phyloP scores from a whole-genome alignment of 2,329 filamentous ascomycete species.

The Scedosporium minutisporum region DNA sequence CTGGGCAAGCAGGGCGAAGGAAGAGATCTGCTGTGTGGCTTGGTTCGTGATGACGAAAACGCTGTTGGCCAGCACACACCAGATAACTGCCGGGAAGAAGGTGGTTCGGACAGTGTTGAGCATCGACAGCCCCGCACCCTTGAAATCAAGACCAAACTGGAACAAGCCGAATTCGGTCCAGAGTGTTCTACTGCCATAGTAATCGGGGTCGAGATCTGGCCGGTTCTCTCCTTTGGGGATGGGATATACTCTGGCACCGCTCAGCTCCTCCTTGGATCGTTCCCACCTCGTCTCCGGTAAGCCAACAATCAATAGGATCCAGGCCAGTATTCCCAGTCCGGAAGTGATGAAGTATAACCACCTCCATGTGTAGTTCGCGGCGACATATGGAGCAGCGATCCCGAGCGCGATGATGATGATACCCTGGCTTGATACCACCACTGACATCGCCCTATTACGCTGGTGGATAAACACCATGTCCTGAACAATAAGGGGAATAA shows the following conservation, averaged over 20 bases:
- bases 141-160: conserved; percentile 17
- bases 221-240: conserved; percentile 16
- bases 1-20: conserved; percentile 14
- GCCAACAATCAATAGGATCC: conserved; percentile 21
- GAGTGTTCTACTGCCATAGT: conserved; percentile 16
- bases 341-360: conserved; percentile 25
- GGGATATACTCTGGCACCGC: conserved; percentile 16
- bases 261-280: conserved; percentile 19
- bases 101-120: conserved; percentile 21
- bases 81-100: conserved; percentile 23
- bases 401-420: conserved; percentile 20
- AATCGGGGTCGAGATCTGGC: conserved; percentile 17
- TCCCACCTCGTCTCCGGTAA: conserved; percentile 25
- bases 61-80: conserved; percentile 20
- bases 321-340: conserved; percentile 19
- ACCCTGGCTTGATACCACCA: conserved; percentile 20
- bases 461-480: conserved; percentile 29
- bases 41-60: conserved; percentile 20
- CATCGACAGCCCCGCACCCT: conserved; percentile 14
- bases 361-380: conserved; percentile 21
- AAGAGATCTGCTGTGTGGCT: conserved; percentile 17
- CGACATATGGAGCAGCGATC: conserved; percentile 19
- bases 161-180: conserved; percentile 23
- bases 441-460: conserved; percentile 23
- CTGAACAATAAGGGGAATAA: conserved; percentile 27